Conservation (phyloP, 2,329 filamentous ascomycete genomes). For the Fusarium sp. region DNA sequence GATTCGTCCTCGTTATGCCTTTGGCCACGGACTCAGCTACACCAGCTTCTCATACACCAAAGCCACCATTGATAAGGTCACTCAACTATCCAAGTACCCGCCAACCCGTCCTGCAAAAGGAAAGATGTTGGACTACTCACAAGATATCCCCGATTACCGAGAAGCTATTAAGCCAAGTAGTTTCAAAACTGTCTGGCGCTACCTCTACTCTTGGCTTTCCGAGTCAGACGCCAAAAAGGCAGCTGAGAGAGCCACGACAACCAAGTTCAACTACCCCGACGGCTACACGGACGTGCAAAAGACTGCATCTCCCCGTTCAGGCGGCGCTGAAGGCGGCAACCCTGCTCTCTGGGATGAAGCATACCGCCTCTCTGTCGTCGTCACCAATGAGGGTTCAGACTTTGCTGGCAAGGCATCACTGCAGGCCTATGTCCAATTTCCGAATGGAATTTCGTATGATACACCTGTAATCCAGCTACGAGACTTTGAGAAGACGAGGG, state of each 20-base stretch:
- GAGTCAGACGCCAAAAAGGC: conserved; percentile 54
- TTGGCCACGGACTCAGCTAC: conserved; percentile 88
- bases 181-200: conserved; percentile 72
- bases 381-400: conserved; percentile 64
- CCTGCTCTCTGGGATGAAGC: conserved; percentile 69
- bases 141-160: conserved; percentile 62
- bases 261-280: conserved; percentile 70
- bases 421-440: conserved; percentile 61
- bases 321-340: conserved; percentile 77
- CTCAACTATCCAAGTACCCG: conserved; percentile 55
- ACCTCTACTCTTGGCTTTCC: conserved; percentile 76
- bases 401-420: conserved; percentile 58
- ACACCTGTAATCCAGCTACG: conserved; percentile 77
- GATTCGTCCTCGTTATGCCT: conserved; percentile 83
- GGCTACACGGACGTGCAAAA: conserved; percentile 69
- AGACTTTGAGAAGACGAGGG: conserved; percentile 76
- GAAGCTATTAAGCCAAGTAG: conserved; percentile 68
- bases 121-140: conserved; percentile 60
- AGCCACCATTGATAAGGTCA: conserved; percentile 59
- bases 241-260: conserved; percentile 47
- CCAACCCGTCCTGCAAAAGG: conserved; percentile 50
- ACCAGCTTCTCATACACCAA: conserved; percentile 75
- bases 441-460: conserved; percentile 57
- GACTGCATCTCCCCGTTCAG: conserved; percentile 62
- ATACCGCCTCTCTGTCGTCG: conserved; percentile 57